These are phyloP conservation scores for Blastomyces parvus DNA, from an alignment of 2,329 filamentous ascomycete species.

Conservation along the genomic window DNA sequence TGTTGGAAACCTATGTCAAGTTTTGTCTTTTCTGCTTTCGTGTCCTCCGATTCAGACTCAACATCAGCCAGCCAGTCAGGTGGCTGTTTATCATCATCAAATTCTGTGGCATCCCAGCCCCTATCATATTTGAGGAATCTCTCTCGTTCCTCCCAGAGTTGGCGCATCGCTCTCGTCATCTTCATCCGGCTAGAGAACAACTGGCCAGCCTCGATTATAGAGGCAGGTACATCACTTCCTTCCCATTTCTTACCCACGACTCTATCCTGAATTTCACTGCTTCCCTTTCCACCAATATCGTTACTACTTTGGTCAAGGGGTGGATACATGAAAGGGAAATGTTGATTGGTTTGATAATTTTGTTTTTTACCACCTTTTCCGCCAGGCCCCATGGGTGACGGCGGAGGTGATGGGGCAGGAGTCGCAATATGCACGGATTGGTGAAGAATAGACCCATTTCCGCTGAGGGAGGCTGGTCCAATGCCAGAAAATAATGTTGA, in stretches of 20 bases:
- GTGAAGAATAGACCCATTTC: constrained; percentile 66
- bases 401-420: constrained; percentile 87
- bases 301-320: constrained; percentile 84
- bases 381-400: constrained; percentile 70
- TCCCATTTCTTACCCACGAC: constrained; percentile 74
- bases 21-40: constrained; percentile 8
- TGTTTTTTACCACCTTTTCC: constrained; percentile 97
- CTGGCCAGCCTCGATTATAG: constrained; percentile 88
- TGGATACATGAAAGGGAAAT: constrained; percentile 96
- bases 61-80: constrained; percentile 26
- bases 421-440: constrained; percentile 99
- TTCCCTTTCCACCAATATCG: constrained; percentile 79
- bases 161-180: constrained; percentile 82
- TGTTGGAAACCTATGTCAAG: constrained; percentile 11
- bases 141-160: constrained; percentile 91
- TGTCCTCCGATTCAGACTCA: constrained; percentile 15
- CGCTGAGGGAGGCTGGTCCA: constrained; percentile 38
- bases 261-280: constrained; percentile 53
- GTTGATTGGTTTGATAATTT: constrained; percentile 98
- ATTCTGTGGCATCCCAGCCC: constrained; percentile 60
- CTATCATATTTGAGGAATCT: constrained; percentile 84
- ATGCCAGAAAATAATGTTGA: constrained; percentile 53
- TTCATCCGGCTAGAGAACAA: constrained; percentile 83
- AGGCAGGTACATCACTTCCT: constrained; percentile 80
- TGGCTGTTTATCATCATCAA: constrained; percentile 28